Conservation (phyloP, 1,139 yeast species). For the Diutina sp. region DNA sequence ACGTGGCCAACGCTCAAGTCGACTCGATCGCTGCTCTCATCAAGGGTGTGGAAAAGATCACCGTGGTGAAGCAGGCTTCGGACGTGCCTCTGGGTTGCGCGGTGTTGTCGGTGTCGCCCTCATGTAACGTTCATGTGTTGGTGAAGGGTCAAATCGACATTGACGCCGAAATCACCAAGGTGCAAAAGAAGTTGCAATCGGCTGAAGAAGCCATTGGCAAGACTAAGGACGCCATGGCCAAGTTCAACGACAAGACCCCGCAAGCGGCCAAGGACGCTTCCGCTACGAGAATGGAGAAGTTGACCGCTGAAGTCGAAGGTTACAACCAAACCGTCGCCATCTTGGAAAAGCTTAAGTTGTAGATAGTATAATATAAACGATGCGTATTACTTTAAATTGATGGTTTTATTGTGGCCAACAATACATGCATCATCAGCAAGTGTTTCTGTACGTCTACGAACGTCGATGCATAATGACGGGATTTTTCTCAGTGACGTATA, state of each 20-base stretch:
- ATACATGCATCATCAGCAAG: no score
- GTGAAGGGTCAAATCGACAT: constrained; percentile 93
- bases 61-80: constrained; percentile 39
- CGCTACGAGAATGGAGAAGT: constrained; percentile 51
- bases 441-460: no score
- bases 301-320: constrained; percentile 79
- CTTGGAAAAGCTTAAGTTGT: constrained; percentile 61
- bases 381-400: no score
- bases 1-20: constrained; percentile 55
- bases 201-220: constrained; percentile 38
- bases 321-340: constrained; percentile 65
- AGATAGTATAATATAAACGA: constrained; percentile 5
- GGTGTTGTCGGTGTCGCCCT: constrained; percentile 66
- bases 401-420: no score
- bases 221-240: constrained; percentile 36
- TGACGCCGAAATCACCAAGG: constrained; percentile 81
- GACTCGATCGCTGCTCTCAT: constrained; percentile 81
- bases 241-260: constrained; percentile 79
- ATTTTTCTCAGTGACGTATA: no score
- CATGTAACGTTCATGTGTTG: constrained; percentile 74
- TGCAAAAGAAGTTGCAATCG: constrained; percentile 56
- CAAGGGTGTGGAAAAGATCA: constrained; percentile 71
- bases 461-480: no score
- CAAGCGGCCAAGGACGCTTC: constrained; percentile 74
- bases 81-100: constrained; percentile 86